Conservation (phyloP, 2,329 filamentous ascomycete species). For the Talaromyces verruculosus region DNA sequence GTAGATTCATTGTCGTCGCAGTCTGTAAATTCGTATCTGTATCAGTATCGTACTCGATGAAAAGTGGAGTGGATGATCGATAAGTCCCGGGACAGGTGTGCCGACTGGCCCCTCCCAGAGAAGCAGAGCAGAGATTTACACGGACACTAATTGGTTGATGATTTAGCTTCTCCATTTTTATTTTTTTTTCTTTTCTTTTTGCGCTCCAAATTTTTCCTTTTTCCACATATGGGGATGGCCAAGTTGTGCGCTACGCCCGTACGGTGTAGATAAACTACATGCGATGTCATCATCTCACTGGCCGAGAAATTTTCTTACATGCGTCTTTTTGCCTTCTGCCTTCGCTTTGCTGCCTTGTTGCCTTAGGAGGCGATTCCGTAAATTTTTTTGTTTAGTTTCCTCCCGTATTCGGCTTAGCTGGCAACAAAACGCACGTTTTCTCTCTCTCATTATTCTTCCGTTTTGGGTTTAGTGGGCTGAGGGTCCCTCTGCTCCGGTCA, state of each 20-base stretch:
- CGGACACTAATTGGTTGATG: not conserved
- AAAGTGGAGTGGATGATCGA: slow-evolving; percentile 12
- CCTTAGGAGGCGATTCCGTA: not conserved
- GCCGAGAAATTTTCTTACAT: not conserved
- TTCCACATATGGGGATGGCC: slow-evolving; percentile 4
- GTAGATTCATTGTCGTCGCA: not conserved
- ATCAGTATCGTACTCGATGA: slow-evolving; percentile 4
- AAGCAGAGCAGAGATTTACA: not conserved
- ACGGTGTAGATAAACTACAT: not conserved
- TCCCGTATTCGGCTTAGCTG: not conserved
- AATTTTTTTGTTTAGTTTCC: not conserved
- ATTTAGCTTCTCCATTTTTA: not conserved
- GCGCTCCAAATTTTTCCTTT: not conserved
- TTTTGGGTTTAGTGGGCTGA: not conserved
- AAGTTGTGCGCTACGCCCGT: not conserved
- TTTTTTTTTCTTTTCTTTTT: not conserved
- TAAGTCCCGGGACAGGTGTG: slow-evolving; percentile 17
- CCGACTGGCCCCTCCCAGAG: slow-evolving; percentile 11
- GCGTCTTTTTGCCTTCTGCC: not conserved
- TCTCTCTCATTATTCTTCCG: slow-evolving; percentile 2
- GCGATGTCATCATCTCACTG: not conserved
- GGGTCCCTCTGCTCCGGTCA: slow-evolving; percentile 1
- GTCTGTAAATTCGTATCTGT: not conserved
- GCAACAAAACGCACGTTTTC: not conserved
- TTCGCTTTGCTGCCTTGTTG: not conserved